Evolutionary conservation across 164 flowering plant genomes (phyloP), one percentile per base, ranked within the genome.

Genomic region (Liriodendron chinense): DNA sequence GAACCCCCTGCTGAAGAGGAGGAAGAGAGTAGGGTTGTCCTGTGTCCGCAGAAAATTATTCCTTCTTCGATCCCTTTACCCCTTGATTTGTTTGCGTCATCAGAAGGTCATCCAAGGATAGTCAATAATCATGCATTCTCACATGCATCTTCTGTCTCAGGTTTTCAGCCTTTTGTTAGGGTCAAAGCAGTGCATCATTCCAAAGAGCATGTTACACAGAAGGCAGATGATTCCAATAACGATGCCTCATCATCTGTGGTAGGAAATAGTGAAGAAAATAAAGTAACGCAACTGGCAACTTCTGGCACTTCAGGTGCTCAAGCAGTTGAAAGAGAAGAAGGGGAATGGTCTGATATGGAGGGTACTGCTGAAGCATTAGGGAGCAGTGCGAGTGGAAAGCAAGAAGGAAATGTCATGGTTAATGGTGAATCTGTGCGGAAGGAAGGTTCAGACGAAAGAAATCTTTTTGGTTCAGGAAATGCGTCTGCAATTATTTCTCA

Each of bases 301-400:
- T 81, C 82, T 13, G 78, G 71, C 72, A 53, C 78, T 75, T 68
- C 64, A 47, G 83, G 85, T 74, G 80, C 73, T 81, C 82, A 80
- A 75, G 79, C 68, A 18, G 81, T 80, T 63, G 99, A 93, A 79
- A 92, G 89, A 85, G 98, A 95, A 85, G 99, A 95, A 84, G 98
- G 98, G 47, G 98, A 95, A 81, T 93, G 96, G 98, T 91, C 97
- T 74, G 98, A 91, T 81, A 89, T 77, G 47, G 98, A 92, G 77
- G 85, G 83, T 22, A 79, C 80, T 68, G 82, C 74, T 49, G 86
- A 85, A 80, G 83, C 70, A 71, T 9, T 74, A 72, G 79, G 47
- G 47, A 78, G 78, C 68, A 72, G 56, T 69, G 23, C 73, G 22
- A 74, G 68, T 71, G 56, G 59, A 78, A 69, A 70, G 71, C 79